Evolutionary conservation across 1,284 basidiomycete species (phyloP).

Genomic region (Pholiota adiposa): DNA sequence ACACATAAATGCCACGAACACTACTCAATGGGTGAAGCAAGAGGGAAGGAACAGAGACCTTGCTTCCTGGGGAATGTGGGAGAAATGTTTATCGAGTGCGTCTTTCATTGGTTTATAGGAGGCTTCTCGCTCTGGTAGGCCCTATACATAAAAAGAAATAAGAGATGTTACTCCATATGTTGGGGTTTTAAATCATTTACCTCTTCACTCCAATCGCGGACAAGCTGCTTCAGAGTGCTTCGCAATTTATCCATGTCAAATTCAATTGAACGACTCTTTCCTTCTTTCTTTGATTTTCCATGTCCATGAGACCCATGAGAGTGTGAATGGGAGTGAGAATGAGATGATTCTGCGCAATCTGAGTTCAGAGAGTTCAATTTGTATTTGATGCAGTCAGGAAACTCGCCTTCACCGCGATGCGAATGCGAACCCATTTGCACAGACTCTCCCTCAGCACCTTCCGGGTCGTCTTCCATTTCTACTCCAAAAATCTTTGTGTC

Average conservation of each 20-base stretch:
- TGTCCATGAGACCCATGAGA: constrained; percentile 37
- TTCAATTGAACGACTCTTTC: constrained; percentile 59
- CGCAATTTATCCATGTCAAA: constrained; percentile 86
- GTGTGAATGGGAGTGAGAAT: constrained; percentile 33
- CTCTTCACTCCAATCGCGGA: constrained; percentile 88
- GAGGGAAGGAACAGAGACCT: constrained; percentile 41
- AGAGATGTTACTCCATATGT: not conserved
- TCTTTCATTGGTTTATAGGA: constrained; percentile 83
- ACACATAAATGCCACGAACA: constrained; percentile 5
- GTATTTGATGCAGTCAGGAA: not conserved
- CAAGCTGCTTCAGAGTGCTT: constrained; percentile 89
- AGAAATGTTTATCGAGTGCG: constrained; percentile 70
- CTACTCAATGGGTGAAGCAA: constrained; percentile 1
- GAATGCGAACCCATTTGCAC: too few relatives aligned
- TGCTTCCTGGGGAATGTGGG: constrained; percentile 53
- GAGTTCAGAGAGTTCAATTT: not conserved
- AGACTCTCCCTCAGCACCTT: not conserved
- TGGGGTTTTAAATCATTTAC: constrained; percentile 37
- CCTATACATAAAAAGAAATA: constrained; percentile 46
- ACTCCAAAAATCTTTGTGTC: constrained; percentile 78
- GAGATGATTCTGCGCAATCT: constrained; percentile 11
- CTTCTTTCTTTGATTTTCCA: constrained; percentile 29
- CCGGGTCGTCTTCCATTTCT: constrained; percentile 34
- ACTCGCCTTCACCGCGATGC: not conserved
- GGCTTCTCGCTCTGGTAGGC: constrained; percentile 72